Conservation (phyloP, 2,329 filamentous ascomycete genomes). For the Mariannaea elegans region DNA sequence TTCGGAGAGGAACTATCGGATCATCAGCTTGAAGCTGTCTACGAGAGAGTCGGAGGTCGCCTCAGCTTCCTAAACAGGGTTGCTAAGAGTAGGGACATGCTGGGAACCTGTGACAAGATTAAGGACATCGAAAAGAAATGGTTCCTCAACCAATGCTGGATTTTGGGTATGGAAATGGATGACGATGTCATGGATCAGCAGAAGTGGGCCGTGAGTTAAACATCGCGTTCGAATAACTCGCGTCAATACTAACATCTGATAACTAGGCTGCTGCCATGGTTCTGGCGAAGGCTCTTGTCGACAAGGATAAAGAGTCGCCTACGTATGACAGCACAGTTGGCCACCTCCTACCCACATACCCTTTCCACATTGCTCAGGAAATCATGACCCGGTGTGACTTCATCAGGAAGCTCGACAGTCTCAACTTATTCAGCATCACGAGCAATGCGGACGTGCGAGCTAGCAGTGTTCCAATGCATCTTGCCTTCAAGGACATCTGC, state of each 20-base stretch:
- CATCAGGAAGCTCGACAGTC: conserved; percentile 88
- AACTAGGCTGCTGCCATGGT: conserved; percentile 87
- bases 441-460: conserved; percentile 86
- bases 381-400: conserved; percentile 98
- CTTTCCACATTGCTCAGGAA: conserved; percentile 84
- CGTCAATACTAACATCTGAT: conserved; percentile 16
- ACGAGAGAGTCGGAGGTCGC: conserved; percentile 86
- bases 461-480: conserved; percentile 95
- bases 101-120: conserved; percentile 79
- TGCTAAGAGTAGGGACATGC: conserved; percentile 85
- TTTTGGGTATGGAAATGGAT: conserved; percentile 79
- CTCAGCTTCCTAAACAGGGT: conserved; percentile 89
- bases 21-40: conserved; percentile 76
- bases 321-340: conserved; percentile 73
- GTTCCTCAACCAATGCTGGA: conserved; percentile 81
- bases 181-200: conserved; percentile 99
- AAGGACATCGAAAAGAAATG: conserved; percentile 76
- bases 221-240: neutral
- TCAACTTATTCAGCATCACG: conserved; percentile 96
- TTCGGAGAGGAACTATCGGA: conserved; percentile 67
- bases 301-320: conserved; percentile 74
- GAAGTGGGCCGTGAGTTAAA: conserved; percentile 81
- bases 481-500: conserved; percentile 88
- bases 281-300: conserved; percentile 89
- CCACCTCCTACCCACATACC: conserved; percentile 81